Evolutionary conservation across 306 rosid genomes (phyloP).

Genomic region (Rosa multiflora): DNA sequence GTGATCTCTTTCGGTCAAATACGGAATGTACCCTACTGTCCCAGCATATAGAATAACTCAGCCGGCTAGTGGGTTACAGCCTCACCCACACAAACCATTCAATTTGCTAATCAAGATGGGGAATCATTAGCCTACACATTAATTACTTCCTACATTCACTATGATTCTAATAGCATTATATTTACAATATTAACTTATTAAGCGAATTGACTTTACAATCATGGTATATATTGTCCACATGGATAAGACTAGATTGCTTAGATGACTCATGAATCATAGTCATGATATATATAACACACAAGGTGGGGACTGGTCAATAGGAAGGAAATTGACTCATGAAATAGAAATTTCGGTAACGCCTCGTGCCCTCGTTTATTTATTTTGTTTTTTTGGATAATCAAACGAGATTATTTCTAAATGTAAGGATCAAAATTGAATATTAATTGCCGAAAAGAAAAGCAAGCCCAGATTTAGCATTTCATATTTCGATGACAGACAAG

Average conservation of each 20-base stretch:
- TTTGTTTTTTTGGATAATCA: no score
- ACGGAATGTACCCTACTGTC: neutral
- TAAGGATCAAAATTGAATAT: neutral
- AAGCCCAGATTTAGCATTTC: neutral
- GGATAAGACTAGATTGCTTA: neutral
- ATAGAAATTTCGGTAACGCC: neutral
- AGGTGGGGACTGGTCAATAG: slow-evolving; percentile 8
- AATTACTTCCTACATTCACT: neutral
- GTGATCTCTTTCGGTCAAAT: no score
- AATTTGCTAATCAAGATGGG: neutral
- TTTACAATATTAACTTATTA: neutral
- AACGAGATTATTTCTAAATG: neutral
- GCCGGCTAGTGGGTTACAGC: slow-evolving; percentile 26
- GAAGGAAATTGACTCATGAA: neutral
- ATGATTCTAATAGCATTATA: neutral
- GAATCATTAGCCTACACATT: neutral
- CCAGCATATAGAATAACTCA: neutral
- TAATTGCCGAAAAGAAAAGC: neutral
- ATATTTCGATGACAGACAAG: neutral
- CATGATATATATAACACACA: no score
- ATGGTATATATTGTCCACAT: slow-evolving; percentile 2
- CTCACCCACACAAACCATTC: slow-evolving; percentile 13
- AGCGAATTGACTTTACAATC: neutral
- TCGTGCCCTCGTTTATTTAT: neutral
- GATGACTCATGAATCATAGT: neutral